These are phyloP conservation scores for Chlamydomonas eustigma DNA, from an alignment of 139 green algal genomes.

Conservation along the genomic window DNA sequence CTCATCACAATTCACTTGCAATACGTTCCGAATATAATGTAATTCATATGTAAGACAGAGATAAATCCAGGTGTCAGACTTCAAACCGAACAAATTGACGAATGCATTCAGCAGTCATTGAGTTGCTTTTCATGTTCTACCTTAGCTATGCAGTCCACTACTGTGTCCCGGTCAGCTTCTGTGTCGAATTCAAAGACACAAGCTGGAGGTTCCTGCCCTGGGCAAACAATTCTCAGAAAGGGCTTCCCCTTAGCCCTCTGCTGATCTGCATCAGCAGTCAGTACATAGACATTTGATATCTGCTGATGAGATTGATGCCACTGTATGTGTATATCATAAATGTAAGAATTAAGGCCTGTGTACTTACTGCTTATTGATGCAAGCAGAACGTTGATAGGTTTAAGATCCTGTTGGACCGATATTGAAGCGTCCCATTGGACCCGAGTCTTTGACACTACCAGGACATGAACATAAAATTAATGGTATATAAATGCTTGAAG, in stretches of 20 bases:
- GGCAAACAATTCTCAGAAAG: background rate
- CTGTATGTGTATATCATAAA: background rate
- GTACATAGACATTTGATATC: background rate
- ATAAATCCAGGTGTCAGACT: no score
- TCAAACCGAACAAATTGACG: no score
- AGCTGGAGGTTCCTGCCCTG: background rate
- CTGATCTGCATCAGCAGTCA: conserved; percentile 8
- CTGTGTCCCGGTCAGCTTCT: conserved; percentile 4
- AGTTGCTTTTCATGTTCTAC: no score
- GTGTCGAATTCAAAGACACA: conserved; percentile 13
- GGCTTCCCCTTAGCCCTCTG: conserved; percentile 12
- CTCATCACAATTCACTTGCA: no score
- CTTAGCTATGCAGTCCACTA: background rate
- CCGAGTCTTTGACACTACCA: background rate
- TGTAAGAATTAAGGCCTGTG: no score
- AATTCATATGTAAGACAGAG: no score
- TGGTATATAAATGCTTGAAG: background rate
- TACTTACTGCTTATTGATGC: background rate
- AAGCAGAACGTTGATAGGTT: background rate
- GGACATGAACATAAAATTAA: background rate
- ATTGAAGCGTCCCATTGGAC: background rate
- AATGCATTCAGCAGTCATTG: no score
- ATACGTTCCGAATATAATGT: no score
- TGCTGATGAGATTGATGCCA: background rate
- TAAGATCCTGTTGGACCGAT: background rate